Evolutionary conservation across 2,329 filamentous ascomycete species (phyloP).

Genomic region (Verticillium isaacii): DNA sequence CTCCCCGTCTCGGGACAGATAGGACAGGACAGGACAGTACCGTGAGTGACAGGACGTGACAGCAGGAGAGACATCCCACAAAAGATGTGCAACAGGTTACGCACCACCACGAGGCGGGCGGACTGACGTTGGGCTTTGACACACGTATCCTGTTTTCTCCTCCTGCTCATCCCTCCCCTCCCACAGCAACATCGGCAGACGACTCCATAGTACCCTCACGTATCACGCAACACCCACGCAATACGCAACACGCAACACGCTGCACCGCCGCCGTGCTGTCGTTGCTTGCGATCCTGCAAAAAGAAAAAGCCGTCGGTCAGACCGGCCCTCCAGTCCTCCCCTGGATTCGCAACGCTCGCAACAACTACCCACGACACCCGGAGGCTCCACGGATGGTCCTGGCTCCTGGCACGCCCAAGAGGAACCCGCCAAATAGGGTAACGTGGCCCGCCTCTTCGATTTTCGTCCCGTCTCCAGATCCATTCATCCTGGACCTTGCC

Average conservation of each 20-base stretch:
- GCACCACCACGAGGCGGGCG: neutral
- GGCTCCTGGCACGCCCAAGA: neutral
- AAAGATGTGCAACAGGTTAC: neutral
- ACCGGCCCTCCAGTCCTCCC: neutral
- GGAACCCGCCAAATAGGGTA: neutral
- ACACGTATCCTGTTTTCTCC: neutral
- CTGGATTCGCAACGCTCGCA: neutral
- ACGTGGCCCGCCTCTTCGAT: neutral
- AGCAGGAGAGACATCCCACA: neutral
- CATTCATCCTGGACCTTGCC: neutral
- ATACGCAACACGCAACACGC: neutral
- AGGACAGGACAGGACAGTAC: neutral
- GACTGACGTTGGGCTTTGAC: neutral
- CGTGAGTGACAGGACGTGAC: neutral
- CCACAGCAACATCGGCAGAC: neutral
- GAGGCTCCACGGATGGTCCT: neutral
- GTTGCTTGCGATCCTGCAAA: neutral
- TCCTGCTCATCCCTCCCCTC: neutral
- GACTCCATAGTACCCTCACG: neutral
- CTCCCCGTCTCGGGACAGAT: neutral
- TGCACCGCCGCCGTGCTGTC: neutral
- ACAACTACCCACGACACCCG: neutral
- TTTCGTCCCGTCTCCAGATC: neutral
- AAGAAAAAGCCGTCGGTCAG: neutral
- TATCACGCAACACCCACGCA: neutral